Evolutionary conservation across 257 asterid genomes (phyloP), one percentile per base, ranked within the genome.

Genomic region (Vinca minor): DNA sequence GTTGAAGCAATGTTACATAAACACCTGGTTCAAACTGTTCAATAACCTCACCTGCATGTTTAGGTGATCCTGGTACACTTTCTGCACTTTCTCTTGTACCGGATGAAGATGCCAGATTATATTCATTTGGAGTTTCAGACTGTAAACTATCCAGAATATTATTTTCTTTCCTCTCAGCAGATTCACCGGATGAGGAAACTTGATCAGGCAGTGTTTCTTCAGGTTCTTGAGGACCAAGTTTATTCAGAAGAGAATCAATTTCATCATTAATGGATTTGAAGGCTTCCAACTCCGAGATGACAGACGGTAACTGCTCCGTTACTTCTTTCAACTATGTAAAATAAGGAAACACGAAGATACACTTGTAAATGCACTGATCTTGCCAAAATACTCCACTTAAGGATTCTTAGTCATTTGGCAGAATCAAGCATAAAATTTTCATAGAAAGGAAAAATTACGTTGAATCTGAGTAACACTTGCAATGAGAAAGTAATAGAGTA

Each of bases 11-110:
- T 15, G 95, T 87, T 18, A 89, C 98, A 54, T 92, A 89, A 45
- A 92, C 95, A 32, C 98, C 98, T 1, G 97, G 94, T 82, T 89
- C 98, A 74, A 87, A 92, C 65, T 89, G 98, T 71, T 92, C 98
- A 17, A 84, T 85, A 10, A 85, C 86, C 79, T 89, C 94, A 49
- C 66, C 71, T 10, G 81, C 45, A n/a, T n/a, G n/a, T 63, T 49
- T 60, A 62, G 78, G 69, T 17, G 79, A 56, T 62, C 76, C 77
- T 0, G 86, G 59, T 55, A 71, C 80, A 47, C 74, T 69, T 31
- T 64, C 85, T 3, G 64, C 80, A 47, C 74, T 78, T 42, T 65
- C 75, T 67, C 60, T 70, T 48, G 70, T 56, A 52, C 71, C 71
- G 42, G 87, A 66, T 65, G 29, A 66, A n/a, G 95, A 61, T 48